phyloP scores from a whole-genome alignment of 2,329 filamentous ascomycete genomes.

The Neopestalotiopsis rosae region DNA sequence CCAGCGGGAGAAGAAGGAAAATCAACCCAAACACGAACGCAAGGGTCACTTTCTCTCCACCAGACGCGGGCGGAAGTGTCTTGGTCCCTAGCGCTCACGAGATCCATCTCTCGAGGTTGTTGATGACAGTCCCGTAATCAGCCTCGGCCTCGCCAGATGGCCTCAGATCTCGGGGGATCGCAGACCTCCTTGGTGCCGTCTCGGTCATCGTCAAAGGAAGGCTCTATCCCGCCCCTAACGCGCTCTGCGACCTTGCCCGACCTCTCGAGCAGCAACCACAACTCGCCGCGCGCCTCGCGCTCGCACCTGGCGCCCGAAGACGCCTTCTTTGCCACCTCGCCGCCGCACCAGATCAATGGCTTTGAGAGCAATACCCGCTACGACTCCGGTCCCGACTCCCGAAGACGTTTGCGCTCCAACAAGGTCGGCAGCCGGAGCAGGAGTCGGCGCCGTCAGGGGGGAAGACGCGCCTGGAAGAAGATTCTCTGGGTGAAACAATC shows the following conservation, averaged over 20 bases:
- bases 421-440: constrained; percentile 64
- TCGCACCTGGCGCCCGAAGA: constrained; percentile 83
- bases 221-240: constrained; percentile 31
- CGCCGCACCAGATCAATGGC: constrained; percentile 58
- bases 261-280: constrained; percentile 16
- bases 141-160: constrained; percentile 9
- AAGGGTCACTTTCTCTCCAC: neutral
- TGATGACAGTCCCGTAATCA: constrained; percentile 1
- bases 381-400: constrained; percentile 40
- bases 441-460: constrained; percentile 62
- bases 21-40: too few relatives aligned
- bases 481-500: constrained; percentile 97
- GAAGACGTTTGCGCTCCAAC: constrained; percentile 49
- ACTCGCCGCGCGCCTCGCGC: constrained; percentile 56
- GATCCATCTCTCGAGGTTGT: neutral
- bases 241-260: constrained; percentile 48
- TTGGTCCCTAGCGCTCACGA: neutral
- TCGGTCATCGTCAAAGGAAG: constrained; percentile 4
- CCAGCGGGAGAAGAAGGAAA: too few relatives aligned
- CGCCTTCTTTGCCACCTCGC: constrained; percentile 71
- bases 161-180: neutral
- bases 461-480: constrained; percentile 88
- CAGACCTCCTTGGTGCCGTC: constrained; percentile 4
- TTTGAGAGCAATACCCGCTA: constrained; percentile 37
- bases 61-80: neutral